These are phyloP conservation scores for Xanthoconium stramineum DNA, from an alignment of 768 basidiomycete species.

Conservation along the genomic window DNA sequence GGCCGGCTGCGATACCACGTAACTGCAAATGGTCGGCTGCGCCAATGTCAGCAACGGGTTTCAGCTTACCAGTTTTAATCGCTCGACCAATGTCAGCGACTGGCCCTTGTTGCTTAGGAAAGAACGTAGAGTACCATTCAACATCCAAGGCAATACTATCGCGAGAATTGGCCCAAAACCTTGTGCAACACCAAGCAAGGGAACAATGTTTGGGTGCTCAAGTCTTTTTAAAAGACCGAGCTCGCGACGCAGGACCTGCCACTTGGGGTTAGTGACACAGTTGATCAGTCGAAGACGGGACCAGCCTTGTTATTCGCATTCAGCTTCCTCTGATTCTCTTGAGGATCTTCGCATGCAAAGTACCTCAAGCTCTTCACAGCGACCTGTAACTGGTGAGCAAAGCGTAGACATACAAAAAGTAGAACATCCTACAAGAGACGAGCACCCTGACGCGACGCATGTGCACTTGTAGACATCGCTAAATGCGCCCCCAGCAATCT, in stretches of 20 bases:
- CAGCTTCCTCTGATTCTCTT: neutral
- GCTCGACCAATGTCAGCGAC: neutral
- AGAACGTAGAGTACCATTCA: no score
- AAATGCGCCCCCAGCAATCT: neutral
- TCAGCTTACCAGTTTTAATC: neutral
- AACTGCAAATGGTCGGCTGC: neutral
- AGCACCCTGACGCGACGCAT: neutral
- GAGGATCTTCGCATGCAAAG: neutral
- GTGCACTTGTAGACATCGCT: slow-evolving; percentile 6
- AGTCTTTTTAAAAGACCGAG: neutral
- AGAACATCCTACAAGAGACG: neutral
- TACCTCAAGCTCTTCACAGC: neutral
- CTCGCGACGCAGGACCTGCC: neutral
- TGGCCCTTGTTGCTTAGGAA: no score
- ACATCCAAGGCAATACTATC: no score
- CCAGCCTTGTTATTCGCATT: neutral
- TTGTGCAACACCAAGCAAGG: neutral
- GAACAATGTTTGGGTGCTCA: no score
- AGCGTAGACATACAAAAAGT: neutral
- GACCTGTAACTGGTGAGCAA: neutral
- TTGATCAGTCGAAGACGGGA: no score
- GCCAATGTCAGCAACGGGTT: neutral
- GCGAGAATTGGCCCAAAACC: neutral
- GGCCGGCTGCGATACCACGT: neutral
- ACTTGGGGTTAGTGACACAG: neutral